Percentiles rank a stretch among this genome's conserved stretches.
Conservation (phyloP, 129 eudicot genomes). For the Logfia minima region DNA sequence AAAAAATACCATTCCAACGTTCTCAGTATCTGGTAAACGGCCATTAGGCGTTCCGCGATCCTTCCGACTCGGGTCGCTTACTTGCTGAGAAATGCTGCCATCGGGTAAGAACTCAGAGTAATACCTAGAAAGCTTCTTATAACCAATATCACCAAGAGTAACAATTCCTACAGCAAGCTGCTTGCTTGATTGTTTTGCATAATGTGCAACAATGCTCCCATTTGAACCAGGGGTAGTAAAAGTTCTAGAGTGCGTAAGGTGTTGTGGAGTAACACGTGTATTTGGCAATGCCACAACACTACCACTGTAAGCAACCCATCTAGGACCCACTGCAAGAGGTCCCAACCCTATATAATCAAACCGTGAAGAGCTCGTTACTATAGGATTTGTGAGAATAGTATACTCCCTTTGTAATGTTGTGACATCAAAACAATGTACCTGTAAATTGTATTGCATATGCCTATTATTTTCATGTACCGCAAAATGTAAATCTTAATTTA, state of each 20-base stretch:
- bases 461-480: background rate
- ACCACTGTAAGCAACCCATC: constrained; percentile 97
- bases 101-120: constrained; percentile 75
- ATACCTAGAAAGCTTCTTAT: constrained; percentile 79
- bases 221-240: constrained; percentile 48
- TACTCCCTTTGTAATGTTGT: constrained; percentile 72
- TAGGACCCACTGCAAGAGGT: constrained; percentile 87
- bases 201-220: constrained; percentile 86
- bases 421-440: constrained; percentile 87
- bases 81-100: constrained; percentile 43
- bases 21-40: constrained; percentile 54
- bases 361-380: constrained; percentile 43
- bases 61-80: constrained; percentile 40
- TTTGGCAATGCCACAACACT: constrained; percentile 53
- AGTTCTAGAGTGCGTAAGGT: constrained; percentile 56
- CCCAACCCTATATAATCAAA: constrained; percentile 69
- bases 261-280: constrained; percentile 76
- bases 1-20: constrained; percentile 75
- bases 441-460: constrained; percentile 20
- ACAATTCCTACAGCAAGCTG: constrained; percentile 92
- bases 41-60: constrained; percentile 51
- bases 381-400: constrained; percentile 71
- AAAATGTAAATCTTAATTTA: background rate
- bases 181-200: constrained; percentile 89
- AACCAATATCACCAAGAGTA: constrained; percentile 78